Evolutionary conservation across 1,139 yeast genomes (phyloP), one percentile per base, ranked within the genome.

Genomic region (Scheffersomyces insectosa): DNA sequence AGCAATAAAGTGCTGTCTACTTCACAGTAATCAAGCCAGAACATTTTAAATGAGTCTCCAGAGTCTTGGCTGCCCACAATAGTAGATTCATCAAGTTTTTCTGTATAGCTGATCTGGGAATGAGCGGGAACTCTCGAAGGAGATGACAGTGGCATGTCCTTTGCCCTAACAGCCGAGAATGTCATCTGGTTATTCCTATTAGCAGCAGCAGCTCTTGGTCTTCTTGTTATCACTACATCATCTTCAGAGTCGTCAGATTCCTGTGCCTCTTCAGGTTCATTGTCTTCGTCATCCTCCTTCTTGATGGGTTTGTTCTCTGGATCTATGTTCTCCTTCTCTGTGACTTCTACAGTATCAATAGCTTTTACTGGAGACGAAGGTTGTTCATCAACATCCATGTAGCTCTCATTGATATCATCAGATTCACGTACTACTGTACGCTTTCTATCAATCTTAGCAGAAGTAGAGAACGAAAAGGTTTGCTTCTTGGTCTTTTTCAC

Each of bases 21-120:
- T 59, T 93, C 98, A 36, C 87, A 77, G 62, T 83, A 90, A 62
- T 95, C 99, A 33, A 87, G 68, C 98, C 98, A 95, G 60, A 79
- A 93, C 83, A 93, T 83, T 55, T 80, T 79, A 58, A 90, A 75
- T 3, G 76, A 60, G 39, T 73, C 77, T 13, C 56, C 46, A 2
- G 75, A 73, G 1, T 67, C 68, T 3, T 65, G 59, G 14, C 65
- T 67, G 2, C 69, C 60, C 16, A 81, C 64, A 37, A 77, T 68
- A 7, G 70, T 72, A 0, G 63, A 46, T 49, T 74, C 75, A 9
- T 74, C 76, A 35, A 80, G 52, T 51, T 80, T 82, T 37, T 79
- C 73, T 1, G 75, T 66, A 46, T 63, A 61, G 14, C 58, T 57
- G 5, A 59, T 54, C 10, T 58, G 49, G 4, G 63, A 43, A 10